These are phyloP conservation scores for Blastocystis sp. DNA, from an alignment of 352 stramenopile genomes.

Conservation along the genomic window DNA sequence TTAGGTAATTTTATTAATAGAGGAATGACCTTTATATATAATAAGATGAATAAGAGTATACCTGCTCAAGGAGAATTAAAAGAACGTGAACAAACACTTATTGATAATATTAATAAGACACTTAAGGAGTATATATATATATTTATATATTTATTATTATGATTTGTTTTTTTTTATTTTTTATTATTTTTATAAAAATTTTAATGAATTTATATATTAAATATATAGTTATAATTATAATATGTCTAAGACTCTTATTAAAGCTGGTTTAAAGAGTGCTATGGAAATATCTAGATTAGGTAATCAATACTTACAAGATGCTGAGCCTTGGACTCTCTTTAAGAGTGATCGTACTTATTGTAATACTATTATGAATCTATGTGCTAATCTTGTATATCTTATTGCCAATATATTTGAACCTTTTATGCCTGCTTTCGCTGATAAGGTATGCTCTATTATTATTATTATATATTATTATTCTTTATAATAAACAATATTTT, in stretches of 20 bases:
- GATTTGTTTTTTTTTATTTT: too few species aligned
- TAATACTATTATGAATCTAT: conserved; percentile 9
- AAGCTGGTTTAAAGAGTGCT: conserved; percentile 16
- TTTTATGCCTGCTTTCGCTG: conserved; percentile 38
- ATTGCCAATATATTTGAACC: conserved; percentile 39
- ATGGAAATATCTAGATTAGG: conserved; percentile 36
- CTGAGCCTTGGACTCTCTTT: conserved; percentile 35
- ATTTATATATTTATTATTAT: too few species aligned
- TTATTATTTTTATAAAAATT: too few species aligned
- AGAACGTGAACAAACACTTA: conserved; percentile 25
- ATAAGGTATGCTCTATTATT: conserved; percentile 2
- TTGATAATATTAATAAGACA: conserved; percentile 16
- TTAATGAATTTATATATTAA: too few species aligned
- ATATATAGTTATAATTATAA: conserved; percentile 37
- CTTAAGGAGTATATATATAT: conserved; percentile 19
- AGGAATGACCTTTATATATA: conserved; percentile 21
- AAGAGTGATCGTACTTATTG: conserved; percentile 20
- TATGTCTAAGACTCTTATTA: conserved; percentile 10
- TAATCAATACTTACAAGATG: conserved; percentile 37
- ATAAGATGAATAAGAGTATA: conserved; percentile 17
- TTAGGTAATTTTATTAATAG: conserved; percentile 41
- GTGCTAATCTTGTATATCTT: conserved; percentile 28
- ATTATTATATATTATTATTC: background rate
- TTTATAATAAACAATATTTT: background rate
- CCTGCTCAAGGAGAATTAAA: conserved; percentile 9